Evolutionary conservation across 2,329 filamentous ascomycete genomes (phyloP).

Genomic region (Arthrobotrys sphaeroides): DNA sequence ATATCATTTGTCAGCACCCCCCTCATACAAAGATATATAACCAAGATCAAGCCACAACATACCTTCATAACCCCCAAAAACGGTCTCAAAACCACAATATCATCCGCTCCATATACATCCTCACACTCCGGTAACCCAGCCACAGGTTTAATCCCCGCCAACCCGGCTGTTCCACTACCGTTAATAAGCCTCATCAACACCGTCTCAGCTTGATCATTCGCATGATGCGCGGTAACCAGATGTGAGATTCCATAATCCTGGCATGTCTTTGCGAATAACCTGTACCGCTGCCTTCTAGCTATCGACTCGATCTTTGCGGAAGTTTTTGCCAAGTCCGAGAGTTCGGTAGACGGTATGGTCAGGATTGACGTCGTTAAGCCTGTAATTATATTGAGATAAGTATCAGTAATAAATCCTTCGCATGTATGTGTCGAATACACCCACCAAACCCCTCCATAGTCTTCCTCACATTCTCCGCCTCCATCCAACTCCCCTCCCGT

Average conservation of each 20-base stretch:
- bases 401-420: neutral
- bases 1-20: slow-evolving; percentile 57
- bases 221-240: slow-evolving; percentile 73
- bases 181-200: slow-evolving; percentile 78
- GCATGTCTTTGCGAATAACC: slow-evolving; percentile 11
- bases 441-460: slow-evolving; percentile 55
- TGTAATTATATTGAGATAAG: neutral
- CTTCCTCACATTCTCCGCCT: slow-evolving; percentile 66
- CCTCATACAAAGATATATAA: neutral
- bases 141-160: slow-evolving; percentile 73
- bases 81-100: slow-evolving; percentile 58
- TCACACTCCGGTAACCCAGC: slow-evolving; percentile 84
- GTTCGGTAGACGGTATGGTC: neutral
- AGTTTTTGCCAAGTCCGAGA: neutral
- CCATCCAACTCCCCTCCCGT: slow-evolving; percentile 66
- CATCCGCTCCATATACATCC: slow-evolving; percentile 75
- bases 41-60: neutral
- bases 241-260: slow-evolving; percentile 5
- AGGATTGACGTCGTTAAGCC: neutral
- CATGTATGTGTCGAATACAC: no score
- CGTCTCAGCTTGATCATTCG: slow-evolving; percentile 91
- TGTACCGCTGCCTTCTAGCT: slow-evolving; percentile 23
- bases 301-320: neutral
- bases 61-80: slow-evolving; percentile 56
- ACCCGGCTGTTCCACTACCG: slow-evolving; percentile 74